Conservation (phyloP, 2,329 filamentous ascomycete species). For the Camptophora hylomeconis region DNA sequence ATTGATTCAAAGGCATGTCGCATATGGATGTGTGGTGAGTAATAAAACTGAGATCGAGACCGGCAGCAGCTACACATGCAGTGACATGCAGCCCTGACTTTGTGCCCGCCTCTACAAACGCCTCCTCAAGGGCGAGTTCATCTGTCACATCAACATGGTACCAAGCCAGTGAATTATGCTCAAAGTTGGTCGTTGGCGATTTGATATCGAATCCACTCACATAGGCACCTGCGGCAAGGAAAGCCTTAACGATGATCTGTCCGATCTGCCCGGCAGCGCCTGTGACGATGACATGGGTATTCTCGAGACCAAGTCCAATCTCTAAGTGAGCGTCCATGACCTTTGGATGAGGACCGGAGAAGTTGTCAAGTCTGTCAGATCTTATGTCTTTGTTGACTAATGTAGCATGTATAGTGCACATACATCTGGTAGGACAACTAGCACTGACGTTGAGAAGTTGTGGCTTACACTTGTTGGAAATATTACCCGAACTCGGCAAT, state of each 20-base stretch:
- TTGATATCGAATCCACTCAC: constrained; percentile 27
- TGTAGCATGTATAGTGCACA: no score
- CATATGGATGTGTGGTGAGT: constrained; percentile 25
- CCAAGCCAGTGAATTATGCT: constrained; percentile 13
- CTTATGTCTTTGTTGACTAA: no score
- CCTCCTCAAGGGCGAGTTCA: constrained; percentile 21
- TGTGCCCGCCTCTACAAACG: constrained; percentile 23
- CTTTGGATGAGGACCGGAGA: no score
- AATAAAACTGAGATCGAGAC: constrained; percentile 31
- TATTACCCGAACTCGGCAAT: no score
- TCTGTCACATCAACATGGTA: constrained; percentile 23
- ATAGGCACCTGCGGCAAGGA: constrained; percentile 29
- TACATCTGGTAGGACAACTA: no score
- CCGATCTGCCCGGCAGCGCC: constrained; percentile 31
- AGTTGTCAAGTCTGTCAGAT: no score
- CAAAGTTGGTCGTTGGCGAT: constrained; percentile 6
- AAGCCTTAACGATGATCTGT: constrained; percentile 25
- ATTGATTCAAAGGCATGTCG: constrained; percentile 28
- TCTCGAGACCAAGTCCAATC: constrained; percentile 24
- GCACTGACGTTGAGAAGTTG: no score
- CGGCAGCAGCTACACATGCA: constrained; percentile 30
- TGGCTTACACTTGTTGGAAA: no score
- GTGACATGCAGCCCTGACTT: constrained; percentile 25
- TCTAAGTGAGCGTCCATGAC: no score
- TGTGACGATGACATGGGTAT: constrained; percentile 28